Conservation (phyloP, 2,329 filamentous ascomycete species). For the Fusarium mangiferae region DNA sequence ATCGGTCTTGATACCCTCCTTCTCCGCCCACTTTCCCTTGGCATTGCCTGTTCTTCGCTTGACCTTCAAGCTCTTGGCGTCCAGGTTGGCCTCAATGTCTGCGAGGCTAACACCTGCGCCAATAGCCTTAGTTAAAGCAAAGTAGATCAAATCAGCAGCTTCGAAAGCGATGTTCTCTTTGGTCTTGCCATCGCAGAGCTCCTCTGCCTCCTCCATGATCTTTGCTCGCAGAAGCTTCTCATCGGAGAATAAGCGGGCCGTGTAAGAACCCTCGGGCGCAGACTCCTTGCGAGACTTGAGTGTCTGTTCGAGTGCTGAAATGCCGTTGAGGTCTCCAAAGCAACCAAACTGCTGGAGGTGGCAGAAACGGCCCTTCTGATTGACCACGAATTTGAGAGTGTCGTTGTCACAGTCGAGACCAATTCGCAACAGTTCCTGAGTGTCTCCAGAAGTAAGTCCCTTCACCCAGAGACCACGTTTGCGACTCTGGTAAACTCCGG, state of each 20-base stretch:
- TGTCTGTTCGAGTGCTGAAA: constrained; percentile 88
- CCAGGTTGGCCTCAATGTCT: constrained; percentile 91
- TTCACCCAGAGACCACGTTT: constrained; percentile 98
- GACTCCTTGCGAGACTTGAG: constrained; percentile 82
- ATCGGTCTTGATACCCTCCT: constrained; percentile 72
- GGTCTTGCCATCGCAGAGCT: constrained; percentile 86
- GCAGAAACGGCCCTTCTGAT: constrained; percentile 92
- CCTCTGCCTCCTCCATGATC: constrained; percentile 98
- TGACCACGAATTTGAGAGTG: constrained; percentile 88
- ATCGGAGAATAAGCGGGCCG: constrained; percentile 90
- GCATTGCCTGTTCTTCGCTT: constrained; percentile 93
- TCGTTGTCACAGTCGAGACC: constrained; percentile 94
- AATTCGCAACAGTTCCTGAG: constrained; percentile 86
- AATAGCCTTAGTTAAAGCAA: constrained; percentile 90
- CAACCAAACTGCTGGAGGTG: constrained; percentile 93
- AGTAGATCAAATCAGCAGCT: constrained; percentile 95
- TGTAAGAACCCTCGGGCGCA: constrained; percentile 92
- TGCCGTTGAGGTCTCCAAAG: constrained; percentile 85
- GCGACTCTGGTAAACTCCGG: constrained; percentile 93
- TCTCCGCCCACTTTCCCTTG: constrained; percentile 91
- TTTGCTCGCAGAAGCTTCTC: constrained; percentile 90
- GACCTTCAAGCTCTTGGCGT: constrained; percentile 94
- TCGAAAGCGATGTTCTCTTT: constrained; percentile 91
- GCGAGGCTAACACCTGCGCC: constrained; percentile 84
- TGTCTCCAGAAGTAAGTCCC: constrained; percentile 92